phyloP scores from a whole-genome alignment of 2,329 filamentous ascomycete species.

The Zymoseptoria brevis region DNA sequence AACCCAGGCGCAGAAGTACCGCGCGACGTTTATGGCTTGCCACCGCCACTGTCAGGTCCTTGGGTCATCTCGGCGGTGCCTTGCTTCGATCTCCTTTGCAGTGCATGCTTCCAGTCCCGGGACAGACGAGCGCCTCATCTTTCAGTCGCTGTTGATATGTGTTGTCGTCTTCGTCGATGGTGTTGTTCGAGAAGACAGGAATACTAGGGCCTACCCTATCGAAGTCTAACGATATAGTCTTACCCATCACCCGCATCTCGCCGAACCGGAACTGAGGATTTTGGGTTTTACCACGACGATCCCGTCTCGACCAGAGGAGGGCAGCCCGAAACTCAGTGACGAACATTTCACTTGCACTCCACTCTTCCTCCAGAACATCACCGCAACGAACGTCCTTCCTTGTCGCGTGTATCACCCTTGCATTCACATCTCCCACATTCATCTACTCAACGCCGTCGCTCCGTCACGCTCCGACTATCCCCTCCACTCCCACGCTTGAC shows the following conservation, averaged over 20 bases:
- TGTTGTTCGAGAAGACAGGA: background rate
- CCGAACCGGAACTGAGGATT: background rate
- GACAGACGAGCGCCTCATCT: too few species aligned
- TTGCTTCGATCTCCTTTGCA: background rate
- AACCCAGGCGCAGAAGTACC: too few species aligned
- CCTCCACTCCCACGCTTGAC: background rate
- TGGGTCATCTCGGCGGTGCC: background rate
- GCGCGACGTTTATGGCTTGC: background rate
- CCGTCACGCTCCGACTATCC: background rate
- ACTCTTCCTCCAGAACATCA: background rate
- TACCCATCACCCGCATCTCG: background rate
- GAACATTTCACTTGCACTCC: background rate
- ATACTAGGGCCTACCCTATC: background rate
- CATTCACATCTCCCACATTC: background rate
- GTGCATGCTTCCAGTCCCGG: background rate
- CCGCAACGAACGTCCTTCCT: background rate
- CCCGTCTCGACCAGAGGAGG: background rate
- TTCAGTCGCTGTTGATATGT: too few species aligned
- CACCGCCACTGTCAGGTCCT: background rate
- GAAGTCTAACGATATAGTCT: background rate
- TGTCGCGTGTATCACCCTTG: background rate
- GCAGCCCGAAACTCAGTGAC: background rate
- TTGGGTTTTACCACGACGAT: background rate
- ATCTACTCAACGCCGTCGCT: background rate
- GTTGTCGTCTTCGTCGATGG: background rate